phyloP scores from a whole-genome alignment of 2,329 filamentous ascomycete species.

The Penicillium concentricum region DNA sequence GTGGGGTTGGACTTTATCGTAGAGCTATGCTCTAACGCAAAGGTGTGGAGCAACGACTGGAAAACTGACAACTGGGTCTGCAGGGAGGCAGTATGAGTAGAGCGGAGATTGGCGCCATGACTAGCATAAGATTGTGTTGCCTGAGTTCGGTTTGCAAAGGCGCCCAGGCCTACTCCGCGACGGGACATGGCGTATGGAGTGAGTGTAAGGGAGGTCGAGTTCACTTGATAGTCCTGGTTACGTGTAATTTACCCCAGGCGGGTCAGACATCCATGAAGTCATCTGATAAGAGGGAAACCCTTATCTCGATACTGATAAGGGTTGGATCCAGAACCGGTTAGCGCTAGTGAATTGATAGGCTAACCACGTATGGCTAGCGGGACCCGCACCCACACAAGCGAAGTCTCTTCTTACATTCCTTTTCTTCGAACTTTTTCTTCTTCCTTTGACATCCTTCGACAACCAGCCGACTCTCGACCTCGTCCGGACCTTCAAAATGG shows the following conservation, averaged over 20 bases:
- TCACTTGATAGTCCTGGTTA: background rate
- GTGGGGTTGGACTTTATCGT: conserved; percentile 94
- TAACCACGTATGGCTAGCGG: conserved; percentile 21
- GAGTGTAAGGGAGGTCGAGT: background rate
- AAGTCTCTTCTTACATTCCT: conserved; percentile 25
- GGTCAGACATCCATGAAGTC: conserved; percentile 18
- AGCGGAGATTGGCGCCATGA: conserved; percentile 84
- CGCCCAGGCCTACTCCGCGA: conserved; percentile 79
- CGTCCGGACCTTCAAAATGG: conserved; percentile 54
- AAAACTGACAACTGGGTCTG: conserved; percentile 94
- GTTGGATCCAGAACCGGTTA: background rate
- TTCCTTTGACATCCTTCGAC: conserved; percentile 36
- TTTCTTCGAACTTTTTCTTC: conserved; percentile 24
- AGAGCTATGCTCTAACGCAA: conserved; percentile 88
- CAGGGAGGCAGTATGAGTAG: conserved; percentile 78
- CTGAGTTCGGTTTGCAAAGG: conserved; percentile 81
- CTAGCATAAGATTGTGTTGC: conserved; percentile 86
- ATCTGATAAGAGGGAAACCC: conserved; percentile 26
- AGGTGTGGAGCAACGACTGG: conserved; percentile 90
- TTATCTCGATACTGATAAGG: conserved; percentile 19
- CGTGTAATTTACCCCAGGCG: background rate
- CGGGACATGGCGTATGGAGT: conserved; percentile 41
- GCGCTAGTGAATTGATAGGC: background rate
- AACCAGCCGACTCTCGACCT: conserved; percentile 42
- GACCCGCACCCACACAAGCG: conserved; percentile 36